Percentiles rank a stretch among this genome's conserved stretches.
phyloP scores from a whole-genome alignment of 176 grass and related monocot genomes.

The Musa acuminata region DNA sequence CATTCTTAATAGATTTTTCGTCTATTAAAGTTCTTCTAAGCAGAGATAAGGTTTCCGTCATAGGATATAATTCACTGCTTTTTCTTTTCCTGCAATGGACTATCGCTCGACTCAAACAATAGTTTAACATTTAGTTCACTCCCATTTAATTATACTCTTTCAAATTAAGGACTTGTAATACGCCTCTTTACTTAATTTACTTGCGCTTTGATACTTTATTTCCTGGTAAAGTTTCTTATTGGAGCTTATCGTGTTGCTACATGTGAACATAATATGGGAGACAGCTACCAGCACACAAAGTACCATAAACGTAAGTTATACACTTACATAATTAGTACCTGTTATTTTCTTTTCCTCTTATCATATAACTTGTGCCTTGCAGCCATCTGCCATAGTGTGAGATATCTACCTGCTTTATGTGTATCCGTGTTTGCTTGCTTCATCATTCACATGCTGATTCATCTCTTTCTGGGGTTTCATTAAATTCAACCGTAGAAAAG shows the following conservation, averaged over 20 bases:
- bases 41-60: not conserved
- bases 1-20: too few relatives aligned
- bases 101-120: not conserved
- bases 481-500: too few relatives aligned
- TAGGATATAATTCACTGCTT: not conserved
- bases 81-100: not conserved
- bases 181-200: not conserved
- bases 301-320: constrained; percentile 85
- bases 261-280: constrained; percentile 39
- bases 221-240: constrained; percentile 25
- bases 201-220: not conserved
- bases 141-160: not conserved
- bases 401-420: too few relatives aligned
- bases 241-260: constrained; percentile 27
- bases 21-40: not conserved
- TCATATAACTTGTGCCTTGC: too few relatives aligned
- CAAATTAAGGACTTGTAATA: not conserved
- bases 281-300: constrained; percentile 99
- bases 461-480: too few relatives aligned
- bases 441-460: too few relatives aligned
- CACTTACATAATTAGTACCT: constrained; percentile 14
- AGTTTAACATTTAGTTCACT: not conserved
- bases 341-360: not conserved
- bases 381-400: too few relatives aligned
- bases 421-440: too few relatives aligned